Evolutionary conservation across 2,329 filamentous ascomycete genomes (phyloP), one percentile per base, ranked within the genome.

Genomic region (Talaromyces sp.): DNA sequence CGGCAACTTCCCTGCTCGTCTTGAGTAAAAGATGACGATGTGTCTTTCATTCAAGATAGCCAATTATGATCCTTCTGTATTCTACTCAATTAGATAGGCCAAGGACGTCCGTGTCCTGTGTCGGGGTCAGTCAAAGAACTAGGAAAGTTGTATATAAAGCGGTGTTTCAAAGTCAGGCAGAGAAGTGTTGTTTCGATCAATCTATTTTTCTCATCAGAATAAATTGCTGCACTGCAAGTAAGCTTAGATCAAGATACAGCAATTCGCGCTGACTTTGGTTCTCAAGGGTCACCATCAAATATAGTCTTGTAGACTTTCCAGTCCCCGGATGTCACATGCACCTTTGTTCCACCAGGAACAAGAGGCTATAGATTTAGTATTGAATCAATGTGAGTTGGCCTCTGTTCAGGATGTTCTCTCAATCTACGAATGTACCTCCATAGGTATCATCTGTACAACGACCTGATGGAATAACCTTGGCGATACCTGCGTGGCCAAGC

Each of bases 1-100:
- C 67, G 85, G 85, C 68, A 87, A 83, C 71, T 87, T 87, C 77
- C 85, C 85, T 35, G 78, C 75, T 68, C 76, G 76, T 65, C 73
- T 84, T 74, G 81, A 84, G 68, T 75, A 78, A 49, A 49, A 57
- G 56, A 65, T 56, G n/a, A 61, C 22, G 31, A 59, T 35, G 50
- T 43, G 10, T 59, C 54, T 57, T 19, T 19, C 62, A 37, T 59
- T 59, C 69, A 72, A 70, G 70, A 70, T 69, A 70, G 70, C 71
- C 70, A 37, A 37, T 37, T 25, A 37, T 71, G 69, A 63, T 75
- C 73, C 74, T 73, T 73, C 72, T 78, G 75, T 77, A 78, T 70
- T 77, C 71, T 78, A 78, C 72, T 70, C 71, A 71, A 72, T 74
- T 68, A 70, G 71, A 25, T 37, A 50, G 60, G 31, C 25, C 37